Evolutionary conservation across 768 basidiomycete species (phyloP), one percentile per base, ranked within the genome.

Genomic region (Amyloporia xantha): DNA sequence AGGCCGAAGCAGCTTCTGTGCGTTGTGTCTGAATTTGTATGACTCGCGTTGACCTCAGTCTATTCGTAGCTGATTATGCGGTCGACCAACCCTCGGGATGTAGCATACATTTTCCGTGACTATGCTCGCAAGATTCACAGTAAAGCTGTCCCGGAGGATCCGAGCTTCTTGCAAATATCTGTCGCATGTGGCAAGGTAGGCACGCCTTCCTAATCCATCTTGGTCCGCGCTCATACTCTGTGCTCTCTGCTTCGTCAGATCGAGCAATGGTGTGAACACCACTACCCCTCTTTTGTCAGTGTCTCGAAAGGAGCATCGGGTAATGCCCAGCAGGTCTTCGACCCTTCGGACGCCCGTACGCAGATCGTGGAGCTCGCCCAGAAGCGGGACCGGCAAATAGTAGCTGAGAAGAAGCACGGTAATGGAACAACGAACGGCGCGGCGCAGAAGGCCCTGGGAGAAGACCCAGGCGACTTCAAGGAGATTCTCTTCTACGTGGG

Each of bases 251-350:
- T n/a, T n/a, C 53, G 44, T 19, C 59, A 84, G 91, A 90, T 98
- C 64, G 94, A 97, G 59, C 81, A 84, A 67, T 98, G 95, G 95
- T 82, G 72, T 49, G 95, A 97, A 66, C 86, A 84, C 57, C 76
- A 94, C 66, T 99, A 90, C 70, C 95, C 95, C 2, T 90, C 92
- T 2, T 96, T 95, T 72, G 78, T 99, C 38, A 63, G 65, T 4
- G 55, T 77, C 57, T 57, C 38, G 19, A 42, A 15, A 28, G 50
- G 50, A 30, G 13, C 28, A 13, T 13, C 38, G 9, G 52, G 51
- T 17, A 40, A 40, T 15, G 33, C 40, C 30, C 25, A 25, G 3
- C 39, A 52, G 26, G 55, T 65, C 2, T 71, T 78, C 54, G 68
- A 84, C 61, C 59, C 71, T 2, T 39, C 58, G 21, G 86, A 89